phyloP scores from a whole-genome alignment of 768 basidiomycete species.

The Russula sp. region DNA sequence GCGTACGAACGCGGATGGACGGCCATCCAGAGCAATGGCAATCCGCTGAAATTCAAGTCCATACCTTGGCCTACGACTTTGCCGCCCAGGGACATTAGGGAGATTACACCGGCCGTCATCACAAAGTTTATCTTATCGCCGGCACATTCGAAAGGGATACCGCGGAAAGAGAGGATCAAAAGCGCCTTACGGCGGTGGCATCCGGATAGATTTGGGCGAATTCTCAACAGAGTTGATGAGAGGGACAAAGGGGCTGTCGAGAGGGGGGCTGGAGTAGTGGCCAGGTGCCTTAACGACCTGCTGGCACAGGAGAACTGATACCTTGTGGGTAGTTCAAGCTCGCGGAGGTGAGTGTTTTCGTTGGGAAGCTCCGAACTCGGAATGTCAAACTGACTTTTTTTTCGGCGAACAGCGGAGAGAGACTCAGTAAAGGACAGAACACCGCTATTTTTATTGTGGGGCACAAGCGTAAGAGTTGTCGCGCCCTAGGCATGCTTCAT shows the following conservation, averaged over 20 bases:
- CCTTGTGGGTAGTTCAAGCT: background rate
- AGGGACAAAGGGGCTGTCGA: constrained; percentile 50
- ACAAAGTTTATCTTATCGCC: constrained; percentile 56
- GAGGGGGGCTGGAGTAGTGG: constrained; percentile 59
- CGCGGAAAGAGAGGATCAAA: constrained; percentile 61
- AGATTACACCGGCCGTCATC: constrained; percentile 52
- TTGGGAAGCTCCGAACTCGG: background rate
- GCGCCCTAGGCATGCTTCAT: too few species aligned
- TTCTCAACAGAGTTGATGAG: constrained; percentile 47
- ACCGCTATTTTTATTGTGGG: background rate
- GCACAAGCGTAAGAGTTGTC: too few species aligned
- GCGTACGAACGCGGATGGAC: constrained; percentile 63
- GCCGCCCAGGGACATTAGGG: constrained; percentile 39
- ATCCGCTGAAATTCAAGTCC: constrained; percentile 48
- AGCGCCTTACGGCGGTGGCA: constrained; percentile 72
- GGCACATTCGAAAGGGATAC: constrained; percentile 51
- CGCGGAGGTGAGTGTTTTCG: background rate
- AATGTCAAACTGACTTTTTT: background rate
- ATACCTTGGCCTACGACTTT: constrained; percentile 67
- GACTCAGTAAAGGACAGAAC: background rate
- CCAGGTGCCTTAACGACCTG: constrained; percentile 36
- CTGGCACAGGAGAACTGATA: constrained; percentile 20
- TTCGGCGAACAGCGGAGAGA: background rate
- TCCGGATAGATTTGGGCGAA: constrained; percentile 65
- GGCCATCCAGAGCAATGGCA: constrained; percentile 35